Evolutionary conservation across 306 rosid genomes (phyloP).

Genomic region (Arachis stenosperma): DNA sequence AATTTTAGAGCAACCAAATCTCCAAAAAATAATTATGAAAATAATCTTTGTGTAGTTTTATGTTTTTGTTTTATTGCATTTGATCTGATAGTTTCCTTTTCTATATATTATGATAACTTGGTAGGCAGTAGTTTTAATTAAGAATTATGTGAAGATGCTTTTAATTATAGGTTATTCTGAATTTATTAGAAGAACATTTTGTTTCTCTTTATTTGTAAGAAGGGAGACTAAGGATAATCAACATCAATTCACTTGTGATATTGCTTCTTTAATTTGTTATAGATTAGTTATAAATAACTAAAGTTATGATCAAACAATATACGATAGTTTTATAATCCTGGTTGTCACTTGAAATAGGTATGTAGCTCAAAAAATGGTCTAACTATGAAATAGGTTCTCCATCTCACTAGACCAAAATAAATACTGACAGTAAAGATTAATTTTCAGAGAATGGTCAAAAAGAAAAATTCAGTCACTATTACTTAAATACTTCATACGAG

Average conservation of each 20-base stretch:
- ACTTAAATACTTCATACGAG: no score
- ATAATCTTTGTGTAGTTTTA: no score
- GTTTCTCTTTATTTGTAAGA: no score
- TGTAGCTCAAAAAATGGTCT: no score
- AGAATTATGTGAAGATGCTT: background rate
- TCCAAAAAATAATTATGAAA: background rate
- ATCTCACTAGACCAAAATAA: background rate
- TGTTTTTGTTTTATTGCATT: background rate
- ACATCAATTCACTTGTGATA: no score
- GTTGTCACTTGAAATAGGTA: background rate
- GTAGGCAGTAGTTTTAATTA: background rate
- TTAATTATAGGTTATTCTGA: no score
- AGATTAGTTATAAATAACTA: background rate
- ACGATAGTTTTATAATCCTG: background rate
- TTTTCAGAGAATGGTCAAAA: no score
- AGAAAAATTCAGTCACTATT: no score
- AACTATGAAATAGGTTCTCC: no score
- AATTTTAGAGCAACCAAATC: no score
- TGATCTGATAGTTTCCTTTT: slow-evolving; percentile 4
- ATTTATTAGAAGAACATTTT: background rate
- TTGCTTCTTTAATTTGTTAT: background rate
- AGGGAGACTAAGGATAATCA: background rate
- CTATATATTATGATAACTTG: background rate
- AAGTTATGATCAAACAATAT: background rate
- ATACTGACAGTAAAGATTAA: background rate